Conservation (phyloP, 1,284 basidiomycete species). For the Tremellales sp. region DNA sequence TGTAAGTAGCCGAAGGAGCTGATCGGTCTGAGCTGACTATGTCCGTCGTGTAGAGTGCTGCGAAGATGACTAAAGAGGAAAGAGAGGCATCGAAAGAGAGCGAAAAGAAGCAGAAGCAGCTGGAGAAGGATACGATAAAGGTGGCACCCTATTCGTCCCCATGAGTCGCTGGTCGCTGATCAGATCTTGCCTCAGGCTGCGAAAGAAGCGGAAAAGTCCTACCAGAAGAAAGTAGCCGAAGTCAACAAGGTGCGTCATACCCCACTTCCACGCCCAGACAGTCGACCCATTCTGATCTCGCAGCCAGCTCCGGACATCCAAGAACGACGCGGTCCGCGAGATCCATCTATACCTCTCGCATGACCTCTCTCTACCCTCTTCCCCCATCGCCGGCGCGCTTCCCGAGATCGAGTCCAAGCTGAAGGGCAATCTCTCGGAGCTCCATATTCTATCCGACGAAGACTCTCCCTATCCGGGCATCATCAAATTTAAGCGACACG, state of each 20-base stretch:
- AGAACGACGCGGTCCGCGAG: slow-evolving; percentile 44
- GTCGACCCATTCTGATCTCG: not conserved
- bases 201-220: slow-evolving; percentile 40
- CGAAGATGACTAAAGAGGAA: slow-evolving; percentile 20
- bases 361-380: slow-evolving; percentile 33
- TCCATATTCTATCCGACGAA: slow-evolving; percentile 24
- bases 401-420: slow-evolving; percentile 38
- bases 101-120: slow-evolving; percentile 29
- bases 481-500: slow-evolving; percentile 42
- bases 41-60: slow-evolving; percentile 1
- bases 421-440: slow-evolving; percentile 27
- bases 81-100: slow-evolving; percentile 27
- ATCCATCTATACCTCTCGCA: slow-evolving; percentile 41
- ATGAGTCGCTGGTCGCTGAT: not conserved
- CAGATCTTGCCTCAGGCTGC: slow-evolving; percentile 18
- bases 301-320: slow-evolving; percentile 37
- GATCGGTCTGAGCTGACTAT: not conserved
- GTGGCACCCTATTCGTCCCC: slow-evolving; percentile 8
- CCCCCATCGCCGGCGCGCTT: slow-evolving; percentile 39
- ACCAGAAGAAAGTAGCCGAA: slow-evolving; percentile 34
- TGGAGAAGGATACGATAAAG: slow-evolving; percentile 33
- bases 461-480: slow-evolving; percentile 32
- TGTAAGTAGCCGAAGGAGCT: not conserved
- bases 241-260: slow-evolving; percentile 32
- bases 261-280: not conserved